Percentiles rank a stretch among this genome's conserved stretches.
Evolutionary conservation across 345 rosid genomes (phyloP).

Genomic region (Eucalyptus grandis): DNA sequence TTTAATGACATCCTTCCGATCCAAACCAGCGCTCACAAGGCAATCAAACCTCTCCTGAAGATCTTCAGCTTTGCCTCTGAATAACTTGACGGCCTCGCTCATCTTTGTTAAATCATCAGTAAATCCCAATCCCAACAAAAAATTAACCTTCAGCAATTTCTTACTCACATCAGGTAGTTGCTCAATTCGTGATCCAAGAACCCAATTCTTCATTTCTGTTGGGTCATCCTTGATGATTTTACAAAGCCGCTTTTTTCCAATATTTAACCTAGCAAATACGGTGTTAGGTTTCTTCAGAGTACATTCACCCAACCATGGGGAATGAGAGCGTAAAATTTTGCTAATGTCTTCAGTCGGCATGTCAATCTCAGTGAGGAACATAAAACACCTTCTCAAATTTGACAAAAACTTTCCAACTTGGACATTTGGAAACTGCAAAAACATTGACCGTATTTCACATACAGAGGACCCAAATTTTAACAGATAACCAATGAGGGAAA

Average conservation of each 20-base stretch:
- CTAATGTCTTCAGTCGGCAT: slow-evolving; percentile 43
- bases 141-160: slow-evolving; percentile 34
- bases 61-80: slow-evolving; percentile 54
- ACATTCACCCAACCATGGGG: slow-evolving; percentile 36
- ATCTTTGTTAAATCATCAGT: slow-evolving; percentile 21
- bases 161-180: slow-evolving; percentile 19
- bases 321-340: slow-evolving; percentile 29
- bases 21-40: slow-evolving; percentile 52
- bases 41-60: slow-evolving; percentile 75
- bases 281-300: slow-evolving; percentile 41
- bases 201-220: slow-evolving; percentile 36
- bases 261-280: slow-evolving; percentile 28
- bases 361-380: slow-evolving; percentile 32
- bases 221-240: slow-evolving; percentile 45
- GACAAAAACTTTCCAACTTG: slow-evolving; percentile 25
- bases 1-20: slow-evolving; percentile 27
- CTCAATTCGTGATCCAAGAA: slow-evolving; percentile 15
- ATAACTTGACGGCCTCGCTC: slow-evolving; percentile 28
- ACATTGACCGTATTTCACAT: slow-evolving; percentile 25
- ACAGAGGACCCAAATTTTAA: slow-evolving; percentile 43
- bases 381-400: slow-evolving; percentile 42
- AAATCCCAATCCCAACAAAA: slow-evolving; percentile 46
- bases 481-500: slow-evolving; percentile 31
- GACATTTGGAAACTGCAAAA: slow-evolving; percentile 42
- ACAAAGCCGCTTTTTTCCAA: slow-evolving; percentile 42